Percentiles rank a stretch among this genome's conserved stretches.
phyloP scores from a whole-genome alignment of 345 rosid species.

The Melastoma malabathricum region DNA sequence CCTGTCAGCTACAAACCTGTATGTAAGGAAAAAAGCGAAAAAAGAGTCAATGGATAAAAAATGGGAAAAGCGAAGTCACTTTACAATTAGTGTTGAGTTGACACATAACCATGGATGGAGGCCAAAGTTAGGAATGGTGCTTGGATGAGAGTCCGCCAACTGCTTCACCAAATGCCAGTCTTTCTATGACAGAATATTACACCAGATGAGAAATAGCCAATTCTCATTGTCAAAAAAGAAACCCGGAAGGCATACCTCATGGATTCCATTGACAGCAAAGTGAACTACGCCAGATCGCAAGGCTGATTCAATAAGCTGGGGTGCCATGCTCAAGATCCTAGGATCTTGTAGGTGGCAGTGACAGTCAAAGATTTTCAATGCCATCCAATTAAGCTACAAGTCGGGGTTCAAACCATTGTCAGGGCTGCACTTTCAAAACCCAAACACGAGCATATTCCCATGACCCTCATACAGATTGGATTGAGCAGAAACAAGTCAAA shows the following conservation, averaged over 20 bases:
- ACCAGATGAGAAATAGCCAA: background rate
- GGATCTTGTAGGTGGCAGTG: slow-evolving; percentile 99
- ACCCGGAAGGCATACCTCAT: slow-evolving; percentile 28
- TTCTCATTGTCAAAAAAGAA: background rate
- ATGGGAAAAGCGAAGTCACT: background rate
- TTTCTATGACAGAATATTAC: slow-evolving; percentile 21
- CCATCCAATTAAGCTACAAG: too few species aligned
- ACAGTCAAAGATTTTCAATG: slow-evolving; percentile 63
- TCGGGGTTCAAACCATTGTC: too few species aligned
- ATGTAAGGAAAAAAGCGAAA: slow-evolving; percentile 13
- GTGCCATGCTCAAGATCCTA: slow-evolving; percentile 45
- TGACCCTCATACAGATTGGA: too few species aligned
- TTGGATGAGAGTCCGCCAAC: slow-evolving; percentile 47
- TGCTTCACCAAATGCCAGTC: slow-evolving; percentile 80
- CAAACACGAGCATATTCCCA: too few species aligned
- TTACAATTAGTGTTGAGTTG: background rate
- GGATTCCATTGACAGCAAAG: slow-evolving; percentile 83
- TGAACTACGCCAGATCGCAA: slow-evolving; percentile 39
- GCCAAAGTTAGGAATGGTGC: slow-evolving; percentile 81
- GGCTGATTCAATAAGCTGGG: slow-evolving; percentile 49
- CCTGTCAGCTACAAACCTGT: slow-evolving; percentile 42
- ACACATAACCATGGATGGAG: slow-evolving; percentile 68
- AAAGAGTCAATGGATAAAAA: background rate
- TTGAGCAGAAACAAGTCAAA: too few species aligned
- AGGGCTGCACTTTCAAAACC: too few species aligned